Percentiles rank a stretch among this genome's conserved stretches.
Conservation (phyloP, 768 basidiomycete genomes). For the Leccinum incarnatum region DNA sequence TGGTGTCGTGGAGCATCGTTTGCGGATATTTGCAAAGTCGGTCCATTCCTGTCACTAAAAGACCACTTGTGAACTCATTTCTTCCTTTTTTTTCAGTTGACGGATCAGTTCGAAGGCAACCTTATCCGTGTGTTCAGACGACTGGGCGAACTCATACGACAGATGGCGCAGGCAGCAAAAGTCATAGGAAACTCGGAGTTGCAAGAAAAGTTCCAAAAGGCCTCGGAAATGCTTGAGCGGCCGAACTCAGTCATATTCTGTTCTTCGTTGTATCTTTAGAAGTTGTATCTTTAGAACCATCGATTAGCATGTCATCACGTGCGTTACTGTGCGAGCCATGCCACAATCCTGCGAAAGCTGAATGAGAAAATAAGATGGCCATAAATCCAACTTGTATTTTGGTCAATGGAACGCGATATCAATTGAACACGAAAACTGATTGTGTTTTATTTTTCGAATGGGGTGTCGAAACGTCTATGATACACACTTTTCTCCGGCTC, state of each 20-base stretch:
- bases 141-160: conserved; percentile 88
- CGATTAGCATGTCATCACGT: not conserved
- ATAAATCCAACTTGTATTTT: too few species aligned
- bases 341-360: not conserved
- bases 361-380: not conserved
- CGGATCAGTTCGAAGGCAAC: conserved; percentile 95
- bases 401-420: not conserved
- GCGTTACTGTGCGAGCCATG: not conserved
- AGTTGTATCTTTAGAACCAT: conserved; percentile 59
- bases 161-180: conserved; percentile 94
- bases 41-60: not conserved
- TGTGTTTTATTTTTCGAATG: not conserved
- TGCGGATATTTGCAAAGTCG: conserved; percentile 91
- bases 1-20: conserved; percentile 99
- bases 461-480: not conserved
- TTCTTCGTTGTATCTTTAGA: conserved; percentile 75
- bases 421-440: not conserved
- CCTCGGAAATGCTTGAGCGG: conserved; percentile 89
- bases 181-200: conserved; percentile 96
- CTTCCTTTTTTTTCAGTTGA: conserved; percentile 52
- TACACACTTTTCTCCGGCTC: not conserved
- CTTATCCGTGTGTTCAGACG: conserved; percentile 96
- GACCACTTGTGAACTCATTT: not conserved
- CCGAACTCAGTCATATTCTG: conserved; percentile 94
- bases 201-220: conserved; percentile 89